Evolutionary conservation across 202 grass and related monocot genomes (phyloP).

Genomic region (Panicum virgatum): DNA sequence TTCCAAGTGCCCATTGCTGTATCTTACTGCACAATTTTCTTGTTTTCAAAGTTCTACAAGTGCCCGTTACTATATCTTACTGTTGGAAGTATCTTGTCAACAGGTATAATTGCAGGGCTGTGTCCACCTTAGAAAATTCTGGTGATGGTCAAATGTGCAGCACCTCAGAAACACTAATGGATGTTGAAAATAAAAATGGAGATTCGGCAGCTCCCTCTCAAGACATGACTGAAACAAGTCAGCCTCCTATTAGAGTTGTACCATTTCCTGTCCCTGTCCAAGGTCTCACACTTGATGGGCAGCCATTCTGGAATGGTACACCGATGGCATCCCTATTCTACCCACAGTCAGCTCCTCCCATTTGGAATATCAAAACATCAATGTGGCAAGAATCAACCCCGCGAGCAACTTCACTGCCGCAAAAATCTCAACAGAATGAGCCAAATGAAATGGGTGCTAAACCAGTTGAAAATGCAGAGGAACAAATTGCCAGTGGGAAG

Average conservation of each 20-base stretch:
- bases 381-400: conserved; percentile 36
- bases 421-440: conserved; percentile 29
- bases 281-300: conserved; percentile 60
- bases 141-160: conserved; percentile 43
- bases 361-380: conserved; percentile 44
- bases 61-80: conserved; percentile 26
- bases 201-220: conserved; percentile 36
- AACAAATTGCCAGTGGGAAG: conserved; percentile 38
- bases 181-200: conserved; percentile 41
- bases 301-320: conserved; percentile 52
- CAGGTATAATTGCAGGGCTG: conserved; percentile 75
- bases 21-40: conserved; percentile 3
- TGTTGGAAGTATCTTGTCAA: not conserved
- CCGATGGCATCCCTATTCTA: conserved; percentile 48
- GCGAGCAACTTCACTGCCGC: conserved; percentile 28
- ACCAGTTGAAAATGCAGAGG: conserved; percentile 37
- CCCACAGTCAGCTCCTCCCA: conserved; percentile 47
- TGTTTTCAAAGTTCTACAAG: not conserved
- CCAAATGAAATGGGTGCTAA: conserved; percentile 30
- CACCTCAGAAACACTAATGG: conserved; percentile 40
- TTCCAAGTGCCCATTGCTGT: not conserved
- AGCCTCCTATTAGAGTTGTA: conserved; percentile 70
- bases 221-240: conserved; percentile 44
- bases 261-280: conserved; percentile 62
- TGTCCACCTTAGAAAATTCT: conserved; percentile 31